Evolutionary conservation across 225 moss, liverwort and hornwort species (phyloP).

Genomic region (Marchantia polymorpha): DNA sequence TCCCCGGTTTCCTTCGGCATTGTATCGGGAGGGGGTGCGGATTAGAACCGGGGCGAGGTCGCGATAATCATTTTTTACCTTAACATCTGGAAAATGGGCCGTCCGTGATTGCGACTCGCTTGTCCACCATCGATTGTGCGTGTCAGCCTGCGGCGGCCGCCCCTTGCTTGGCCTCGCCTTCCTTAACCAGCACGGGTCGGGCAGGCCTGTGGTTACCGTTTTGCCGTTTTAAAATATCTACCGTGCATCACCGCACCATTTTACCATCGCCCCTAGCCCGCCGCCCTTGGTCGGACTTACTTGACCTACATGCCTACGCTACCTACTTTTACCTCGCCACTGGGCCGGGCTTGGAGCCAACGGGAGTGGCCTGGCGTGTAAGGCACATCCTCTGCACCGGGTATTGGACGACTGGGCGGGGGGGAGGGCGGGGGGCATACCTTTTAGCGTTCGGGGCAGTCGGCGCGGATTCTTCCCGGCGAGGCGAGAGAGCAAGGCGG

Average conservation of each 20-base stretch:
- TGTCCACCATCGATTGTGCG: conserved; percentile 1
- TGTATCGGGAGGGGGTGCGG: neutral
- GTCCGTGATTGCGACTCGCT: neutral
- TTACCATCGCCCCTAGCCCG: neutral
- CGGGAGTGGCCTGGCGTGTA: neutral
- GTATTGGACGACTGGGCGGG: neutral
- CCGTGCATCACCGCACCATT: neutral
- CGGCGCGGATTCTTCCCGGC: conserved; percentile 4
- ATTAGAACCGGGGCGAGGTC: neutral
- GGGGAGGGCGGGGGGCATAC: neutral
- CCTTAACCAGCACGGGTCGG: neutral
- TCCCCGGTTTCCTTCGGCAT: neutral
- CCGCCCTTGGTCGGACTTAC: neutral
- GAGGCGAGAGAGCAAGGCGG: neutral
- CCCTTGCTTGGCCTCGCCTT: conserved; percentile 7
- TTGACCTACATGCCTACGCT: neutral
- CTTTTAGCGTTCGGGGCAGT: neutral
- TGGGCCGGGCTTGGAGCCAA: neutral
- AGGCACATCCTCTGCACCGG: neutral
- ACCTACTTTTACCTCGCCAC: neutral
- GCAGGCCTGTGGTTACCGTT: neutral
- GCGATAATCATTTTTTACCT: too few relatives aligned
- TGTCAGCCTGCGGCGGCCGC: conserved; percentile 18
- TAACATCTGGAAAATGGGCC: neutral
- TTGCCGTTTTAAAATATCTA: neutral